Base-by-base conservation (phyloP, 208 protist species). In the Borovskyia barvae region DNA sequence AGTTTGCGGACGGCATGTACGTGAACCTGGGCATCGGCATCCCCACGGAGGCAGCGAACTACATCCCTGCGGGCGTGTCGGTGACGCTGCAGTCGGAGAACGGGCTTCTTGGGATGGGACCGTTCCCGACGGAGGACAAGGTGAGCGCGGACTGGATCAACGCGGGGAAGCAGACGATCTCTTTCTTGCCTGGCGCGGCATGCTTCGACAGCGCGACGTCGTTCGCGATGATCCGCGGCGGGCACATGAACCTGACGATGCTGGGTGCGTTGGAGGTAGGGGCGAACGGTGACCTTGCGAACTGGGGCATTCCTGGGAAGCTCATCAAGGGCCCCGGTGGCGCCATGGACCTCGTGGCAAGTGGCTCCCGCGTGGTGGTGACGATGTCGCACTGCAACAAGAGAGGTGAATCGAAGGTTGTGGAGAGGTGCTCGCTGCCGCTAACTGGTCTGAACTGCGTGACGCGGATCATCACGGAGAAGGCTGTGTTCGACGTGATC, bases 221-320 rank as follows among this genome's bases (percentile, higher is more conserved):
- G 9, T 99, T 99, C 66, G 94, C 84, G 5, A 99, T 99, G 97
- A 99, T 99, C 55, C 86, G 97, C 59, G 98, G 97, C 49, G 93
- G 86, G 17, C 94, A 98, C 60, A 95, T 99, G 61, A 77, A 98
- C 67, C 71, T 98, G 12, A 98, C 97, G 45, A 97, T 99, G 74
- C 80, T 99, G 22, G 97, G 97, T 32, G 97, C 92, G 26, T 87
- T 99, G 52, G 86, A 99, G 72, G 97, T 99, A 7, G 67, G 86
- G 7, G 46, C 70, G 1, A 90, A 85, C 57, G 97, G 98, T 40
- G 98, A 99, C 66, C 75, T 99, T 0, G 97, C 97, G 11, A 99
- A 99, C 85, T 99, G 96, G 94, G 87, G 98, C 42, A 98, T 99
- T 63, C 97, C 98, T 15, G 93, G 94, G 32, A 98, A 98, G 75